A percentile compares a stretch with the other conserved stretches of the same genome.
Evolutionary conservation across 768 basidiomycete species (phyloP).

Genomic region (Pulveroboletus ravenelii): DNA sequence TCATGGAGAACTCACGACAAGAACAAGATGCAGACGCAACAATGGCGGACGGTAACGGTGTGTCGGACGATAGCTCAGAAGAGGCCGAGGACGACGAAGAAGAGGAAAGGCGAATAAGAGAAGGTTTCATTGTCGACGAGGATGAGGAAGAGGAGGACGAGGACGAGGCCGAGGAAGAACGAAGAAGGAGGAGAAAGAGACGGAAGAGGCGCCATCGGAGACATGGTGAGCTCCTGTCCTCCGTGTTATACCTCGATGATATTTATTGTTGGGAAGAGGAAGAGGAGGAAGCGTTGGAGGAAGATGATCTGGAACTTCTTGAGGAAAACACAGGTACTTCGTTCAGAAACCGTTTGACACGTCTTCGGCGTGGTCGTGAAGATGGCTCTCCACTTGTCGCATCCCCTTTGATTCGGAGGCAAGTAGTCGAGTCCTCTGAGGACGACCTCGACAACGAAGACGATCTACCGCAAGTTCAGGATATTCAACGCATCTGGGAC

Average conservation of each 20-base stretch:
- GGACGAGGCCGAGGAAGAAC: conserved; percentile 56
- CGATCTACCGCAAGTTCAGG: conserved; percentile 47
- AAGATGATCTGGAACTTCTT: conserved; percentile 78
- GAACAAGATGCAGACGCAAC: conserved; percentile 57
- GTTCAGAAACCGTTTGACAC: conserved; percentile 69
- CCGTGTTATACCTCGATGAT: conserved; percentile 2
- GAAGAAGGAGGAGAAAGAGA: conserved; percentile 56
- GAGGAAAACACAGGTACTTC: conserved; percentile 82
- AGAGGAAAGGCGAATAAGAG: conserved; percentile 70
- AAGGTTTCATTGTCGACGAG: conserved; percentile 92
- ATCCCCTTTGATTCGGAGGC: conserved; percentile 55
- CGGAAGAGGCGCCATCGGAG: conserved; percentile 62
- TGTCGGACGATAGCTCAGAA: conserved; percentile 80
- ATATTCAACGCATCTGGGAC: conserved; percentile 72
- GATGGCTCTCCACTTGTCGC: conserved; percentile 64
- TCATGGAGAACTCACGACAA: conserved; percentile 50
- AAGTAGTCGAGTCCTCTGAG: conserved; percentile 67
- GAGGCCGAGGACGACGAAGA: conserved; percentile 91
- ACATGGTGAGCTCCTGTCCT: conserved; percentile 35
- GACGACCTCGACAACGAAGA: conserved; percentile 65
- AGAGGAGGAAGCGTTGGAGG: conserved; percentile 73
- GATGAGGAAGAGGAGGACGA: conserved; percentile 90
- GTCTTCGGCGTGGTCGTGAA: conserved; percentile 68
- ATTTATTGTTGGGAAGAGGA: conserved; percentile 35
- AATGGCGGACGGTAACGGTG: conserved; percentile 39